Percentiles rank a stretch among this genome's conserved stretches.
These are phyloP conservation scores for Pseudopithomyces chartarum DNA, from an alignment of 2,329 filamentous ascomycete species.

Conservation along the genomic window DNA sequence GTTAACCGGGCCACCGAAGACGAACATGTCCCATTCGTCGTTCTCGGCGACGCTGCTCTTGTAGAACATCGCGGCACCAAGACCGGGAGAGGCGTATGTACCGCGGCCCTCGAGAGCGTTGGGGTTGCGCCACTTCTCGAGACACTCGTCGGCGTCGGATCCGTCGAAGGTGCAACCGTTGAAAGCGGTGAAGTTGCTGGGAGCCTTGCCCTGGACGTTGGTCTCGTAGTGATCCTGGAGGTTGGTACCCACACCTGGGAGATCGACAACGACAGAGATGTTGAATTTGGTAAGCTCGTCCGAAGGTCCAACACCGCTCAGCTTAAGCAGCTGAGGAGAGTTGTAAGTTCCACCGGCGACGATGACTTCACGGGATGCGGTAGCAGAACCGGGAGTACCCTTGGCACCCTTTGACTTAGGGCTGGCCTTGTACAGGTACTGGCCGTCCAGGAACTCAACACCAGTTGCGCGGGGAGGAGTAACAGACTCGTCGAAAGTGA, in stretches of 20 bases:
- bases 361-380: conserved; percentile 19
- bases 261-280: conserved; percentile 59
- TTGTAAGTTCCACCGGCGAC: conserved; percentile 59
- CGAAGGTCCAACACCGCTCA: conserved; percentile 63
- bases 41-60: conserved; percentile 50
- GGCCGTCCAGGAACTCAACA: conserved; percentile 4
- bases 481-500: conserved; percentile 11
- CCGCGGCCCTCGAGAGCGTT: conserved; percentile 59
- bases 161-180: conserved; percentile 49
- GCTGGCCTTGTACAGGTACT: conserved; percentile 2
- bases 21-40: conserved; percentile 59
- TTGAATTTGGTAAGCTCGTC: conserved; percentile 56
- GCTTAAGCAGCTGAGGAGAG: conserved; percentile 65
- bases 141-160: conserved; percentile 55
- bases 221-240: conserved; percentile 65
- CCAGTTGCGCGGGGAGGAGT: conserved; percentile 3
- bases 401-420: conserved; percentile 41
- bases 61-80: conserved; percentile 55
- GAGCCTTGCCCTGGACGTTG: not conserved
- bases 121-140: conserved; percentile 48
- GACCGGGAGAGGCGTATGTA: conserved; percentile 58
- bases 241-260: conserved; percentile 65
- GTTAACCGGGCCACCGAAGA: conserved; percentile 60
- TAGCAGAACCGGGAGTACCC: not conserved
- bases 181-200: conserved; percentile 36